These are phyloP conservation scores for Panaeolus cyanescens DNA, from an alignment of 768 basidiomycete species.

Conservation along the genomic window DNA sequence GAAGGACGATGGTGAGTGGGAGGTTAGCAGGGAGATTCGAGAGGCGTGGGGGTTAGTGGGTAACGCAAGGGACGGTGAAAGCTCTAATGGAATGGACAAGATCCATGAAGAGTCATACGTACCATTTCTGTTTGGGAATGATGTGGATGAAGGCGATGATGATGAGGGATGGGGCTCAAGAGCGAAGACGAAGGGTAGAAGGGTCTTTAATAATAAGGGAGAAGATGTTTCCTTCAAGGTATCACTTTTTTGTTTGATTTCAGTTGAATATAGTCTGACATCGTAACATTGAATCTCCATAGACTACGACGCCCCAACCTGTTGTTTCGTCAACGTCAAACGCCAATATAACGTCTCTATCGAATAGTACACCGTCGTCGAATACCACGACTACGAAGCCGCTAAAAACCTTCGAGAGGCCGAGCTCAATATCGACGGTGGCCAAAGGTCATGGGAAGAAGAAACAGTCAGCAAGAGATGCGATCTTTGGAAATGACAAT, in stretches of 20 bases:
- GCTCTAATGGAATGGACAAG: not conserved
- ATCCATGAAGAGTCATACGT: conserved; percentile 65
- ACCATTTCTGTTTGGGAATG: conserved; percentile 57
- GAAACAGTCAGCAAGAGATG: conserved; percentile 36
- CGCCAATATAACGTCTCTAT: conserved; percentile 23
- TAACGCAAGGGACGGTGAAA: conserved; percentile 8
- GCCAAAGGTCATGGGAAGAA: not conserved
- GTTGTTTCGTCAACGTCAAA: conserved; percentile 2
- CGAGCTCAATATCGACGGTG: not conserved
- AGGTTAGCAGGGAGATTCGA: conserved; percentile 51
- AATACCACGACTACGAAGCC: conserved; percentile 22
- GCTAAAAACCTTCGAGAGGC: conserved; percentile 16
- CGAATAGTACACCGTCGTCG: conserved; percentile 29
- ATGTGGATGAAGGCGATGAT: conserved; percentile 2
- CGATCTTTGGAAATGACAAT: conserved; percentile 46
- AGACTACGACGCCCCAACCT: conserved; percentile 3
- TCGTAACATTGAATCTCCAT: not conserved
- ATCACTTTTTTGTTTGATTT: not conserved
- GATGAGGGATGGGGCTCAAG: too few relatives aligned
- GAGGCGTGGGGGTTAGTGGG: conserved; percentile 49
- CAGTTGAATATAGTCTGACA: not conserved
- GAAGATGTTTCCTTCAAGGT: conserved; percentile 36
- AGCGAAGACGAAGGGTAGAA: conserved; percentile 39
- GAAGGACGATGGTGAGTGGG: conserved; percentile 68
- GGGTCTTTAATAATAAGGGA: conserved; percentile 56